phyloP scores from a whole-genome alignment of 1,139 yeast species.

The Hansenula anomala region DNA sequence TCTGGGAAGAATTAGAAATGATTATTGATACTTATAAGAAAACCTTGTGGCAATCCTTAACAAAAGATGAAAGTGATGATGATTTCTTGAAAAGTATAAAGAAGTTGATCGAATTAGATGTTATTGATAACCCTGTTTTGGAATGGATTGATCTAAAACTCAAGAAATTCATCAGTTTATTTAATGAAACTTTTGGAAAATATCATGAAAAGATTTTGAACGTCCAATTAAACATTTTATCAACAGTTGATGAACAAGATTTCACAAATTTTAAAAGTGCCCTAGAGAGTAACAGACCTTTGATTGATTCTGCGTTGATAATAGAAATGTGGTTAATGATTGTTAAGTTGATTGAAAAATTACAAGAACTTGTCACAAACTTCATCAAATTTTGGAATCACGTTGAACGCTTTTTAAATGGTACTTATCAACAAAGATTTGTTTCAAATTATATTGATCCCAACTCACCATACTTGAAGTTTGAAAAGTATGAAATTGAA shows the following conservation, averaged over 20 bases:
- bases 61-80: slow-evolving; percentile 31
- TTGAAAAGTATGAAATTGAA: slow-evolving; percentile 32
- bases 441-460: slow-evolving; percentile 21
- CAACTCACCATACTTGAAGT: slow-evolving; percentile 24
- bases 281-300: slow-evolving; percentile 16
- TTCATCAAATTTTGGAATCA: slow-evolving; percentile 43
- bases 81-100: slow-evolving; percentile 53
- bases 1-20: slow-evolving; percentile 65
- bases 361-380: slow-evolving; percentile 25
- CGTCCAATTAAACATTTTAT: slow-evolving; percentile 26
- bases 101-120: slow-evolving; percentile 55
- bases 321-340: slow-evolving; percentile 52
- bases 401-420: slow-evolving; percentile 40
- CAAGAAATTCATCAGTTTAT: slow-evolving; percentile 30
- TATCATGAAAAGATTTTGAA: slow-evolving; percentile 31
- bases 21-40: slow-evolving; percentile 63
- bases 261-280: slow-evolving; percentile 19
- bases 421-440: slow-evolving; percentile 35
- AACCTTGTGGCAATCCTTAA: slow-evolving; percentile 57
- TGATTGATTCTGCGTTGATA: slow-evolving; percentile 41
- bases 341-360: slow-evolving; percentile 39
- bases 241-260: slow-evolving; percentile 24
- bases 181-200: slow-evolving; percentile 30
- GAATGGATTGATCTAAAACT: slow-evolving; percentile 54
- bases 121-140: slow-evolving; percentile 57